Base-by-base conservation (phyloP, 1,284 basidiomycete genomes). In the Neonothopanus nambi region DNA sequence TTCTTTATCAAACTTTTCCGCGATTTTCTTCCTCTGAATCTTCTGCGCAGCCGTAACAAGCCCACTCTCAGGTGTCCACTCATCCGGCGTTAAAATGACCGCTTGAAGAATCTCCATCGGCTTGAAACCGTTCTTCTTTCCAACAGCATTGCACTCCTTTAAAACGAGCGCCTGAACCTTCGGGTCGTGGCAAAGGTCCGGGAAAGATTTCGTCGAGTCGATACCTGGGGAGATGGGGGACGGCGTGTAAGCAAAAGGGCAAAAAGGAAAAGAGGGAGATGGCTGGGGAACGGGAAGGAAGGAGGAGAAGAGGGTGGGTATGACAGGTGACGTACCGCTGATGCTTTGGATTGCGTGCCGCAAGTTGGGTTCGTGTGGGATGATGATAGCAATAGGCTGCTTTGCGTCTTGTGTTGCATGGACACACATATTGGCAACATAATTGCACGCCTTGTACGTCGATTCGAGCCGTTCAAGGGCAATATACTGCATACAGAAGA, bases 11-110 rank as follows among this genome's bases (percentile, higher is more conserved):
- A 88, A 95, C 62, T 74, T 73, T 69, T 87, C 80, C 58, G 83
- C 80, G 63, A 95, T 82, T 70, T 77, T 82, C 70, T 79, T 82
- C 59, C 93, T 74, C 76, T 94, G 91, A 46, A 95, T 80, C 81
- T 95, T 95, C 79, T 95, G 93, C 38, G 93, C 93, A 30, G 94
- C 91, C 0, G 93, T 96, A 36, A 95, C 82, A 48, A 94, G 77
- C 47, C 92, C 93, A 59, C 73, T 91, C 77, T 94, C 87, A 0
- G 93, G 91, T 17, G 91, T 95, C 94, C 94, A 96, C 73, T 96
- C 93, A 12, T 94, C 91, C 5, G 85, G 67, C 2, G 89, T 87
- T 61, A 97, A 71, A 26, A 97, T 78, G 26, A 96, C 85, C 9
- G 79, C 85, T 67, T 91, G 84, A 37, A 96, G 73, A 51, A 87